phyloP scores from a whole-genome alignment of 2,329 filamentous ascomycete genomes.

The Trichoderma asperellum region DNA sequence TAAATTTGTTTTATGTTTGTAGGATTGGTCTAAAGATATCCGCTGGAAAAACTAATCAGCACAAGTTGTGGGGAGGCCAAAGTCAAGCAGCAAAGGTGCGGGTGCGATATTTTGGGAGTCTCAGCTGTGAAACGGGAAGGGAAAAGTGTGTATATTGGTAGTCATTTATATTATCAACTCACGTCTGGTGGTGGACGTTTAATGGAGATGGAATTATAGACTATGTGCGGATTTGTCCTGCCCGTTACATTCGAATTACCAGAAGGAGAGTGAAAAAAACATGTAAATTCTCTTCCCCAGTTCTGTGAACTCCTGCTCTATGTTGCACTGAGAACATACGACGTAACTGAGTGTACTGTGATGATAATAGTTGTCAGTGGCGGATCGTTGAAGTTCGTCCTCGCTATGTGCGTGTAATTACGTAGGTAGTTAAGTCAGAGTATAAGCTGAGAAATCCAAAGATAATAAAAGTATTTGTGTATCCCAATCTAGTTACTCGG shows the following conservation, averaged over 20 bases:
- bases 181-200: not conserved
- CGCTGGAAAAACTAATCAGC: constrained; percentile 3
- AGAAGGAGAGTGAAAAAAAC: too few relatives aligned
- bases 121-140: not conserved
- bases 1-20: constrained; percentile 7
- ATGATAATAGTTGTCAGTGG: too few relatives aligned
- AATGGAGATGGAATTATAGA: not conserved
- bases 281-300: not conserved
- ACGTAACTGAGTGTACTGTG: too few relatives aligned
- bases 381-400: too few relatives aligned
- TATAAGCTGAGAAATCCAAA: too few relatives aligned
- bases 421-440: too few relatives aligned
- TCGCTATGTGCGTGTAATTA: too few relatives aligned
- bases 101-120: constrained; percentile 1
- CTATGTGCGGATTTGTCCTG: not conserved
- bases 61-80: constrained; percentile 1
- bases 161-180: not conserved
- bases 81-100: not conserved
- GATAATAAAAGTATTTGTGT: too few relatives aligned
- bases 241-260: not conserved
- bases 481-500: too few relatives aligned
- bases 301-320: too few relatives aligned
- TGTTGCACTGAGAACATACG: too few relatives aligned
- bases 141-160: constrained; percentile 7
- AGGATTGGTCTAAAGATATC: constrained; percentile 18